Conservation (phyloP, 2,329 filamentous ascomycete genomes). For the Colletotrichum graminicola region DNA sequence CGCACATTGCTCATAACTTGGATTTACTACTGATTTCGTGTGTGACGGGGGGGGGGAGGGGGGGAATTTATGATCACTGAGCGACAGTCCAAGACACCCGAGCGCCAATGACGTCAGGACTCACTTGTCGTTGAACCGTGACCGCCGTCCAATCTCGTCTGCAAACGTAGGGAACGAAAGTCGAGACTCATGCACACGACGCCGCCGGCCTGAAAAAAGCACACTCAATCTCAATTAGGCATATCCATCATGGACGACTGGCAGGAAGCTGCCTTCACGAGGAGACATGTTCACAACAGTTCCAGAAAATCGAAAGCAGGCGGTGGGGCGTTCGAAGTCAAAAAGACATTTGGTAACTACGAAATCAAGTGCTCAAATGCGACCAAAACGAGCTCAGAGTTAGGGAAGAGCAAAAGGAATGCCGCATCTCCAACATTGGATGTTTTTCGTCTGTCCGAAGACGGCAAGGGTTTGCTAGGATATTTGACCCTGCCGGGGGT, state of each 20-base stretch:
- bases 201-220: neutral
- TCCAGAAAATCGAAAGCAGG: slow-evolving; percentile 9
- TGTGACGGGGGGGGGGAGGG: no score
- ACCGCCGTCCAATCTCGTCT: neutral
- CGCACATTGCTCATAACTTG: neutral
- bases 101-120: slow-evolving; percentile 15
- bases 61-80: no score
- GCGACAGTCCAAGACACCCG: neutral
- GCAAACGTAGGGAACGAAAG: neutral
- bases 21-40: neutral
- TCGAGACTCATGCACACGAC: no score
- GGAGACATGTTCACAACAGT: slow-evolving; percentile 32
- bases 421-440: neutral
- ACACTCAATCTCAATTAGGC: no score
- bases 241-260: slow-evolving; percentile 22
- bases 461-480: slow-evolving; percentile 20
- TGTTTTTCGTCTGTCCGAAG: slow-evolving; percentile 29
- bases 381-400: accelerated
- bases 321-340: slow-evolving; percentile 27
- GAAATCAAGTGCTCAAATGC: slow-evolving; percentile 27
- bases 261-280: slow-evolving; percentile 32
- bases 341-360: slow-evolving; percentile 26
- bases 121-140: no score
- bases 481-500: slow-evolving; percentile 3
- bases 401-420: neutral